Evolutionary conservation across 2,329 filamentous ascomycete genomes (phyloP), one percentile per base, ranked within the genome.

Genomic region (Alternaria arbusti): DNA sequence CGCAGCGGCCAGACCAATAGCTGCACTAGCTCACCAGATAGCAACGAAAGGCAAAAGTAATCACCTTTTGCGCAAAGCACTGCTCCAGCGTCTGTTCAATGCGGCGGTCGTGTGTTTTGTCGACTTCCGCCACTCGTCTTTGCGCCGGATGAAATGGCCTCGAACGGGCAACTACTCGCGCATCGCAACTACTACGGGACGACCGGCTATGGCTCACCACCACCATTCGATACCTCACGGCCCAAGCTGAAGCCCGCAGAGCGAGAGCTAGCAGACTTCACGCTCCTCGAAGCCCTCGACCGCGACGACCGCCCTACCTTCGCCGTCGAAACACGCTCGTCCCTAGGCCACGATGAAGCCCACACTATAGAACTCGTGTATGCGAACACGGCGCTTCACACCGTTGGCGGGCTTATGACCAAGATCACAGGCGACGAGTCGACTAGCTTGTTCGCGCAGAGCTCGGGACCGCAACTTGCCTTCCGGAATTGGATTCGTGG

Each of bases 401-500:
- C 30, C 5, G 54, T 59, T 3, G 61, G 64, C 11, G 68, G 56
- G 9, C 59, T 79, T 20, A 45, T 73, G 44, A 59, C 49, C 6
- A 66, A 64, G 32, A 59, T 78, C 13, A 63, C 59, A 5, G 73
- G 73, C 17, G 54, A 65, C n/a, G 59, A 69, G 8, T 50, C 59
- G 10, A 57, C 50, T 3, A 57, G 52, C 20, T 28, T 72, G 8
- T 74, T 74, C 22, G 58, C 65, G 1, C 61, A 71, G 22, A 64
- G 62, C 32, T 51, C 59, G 0, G 63, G 63, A n/a, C 51, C 66
- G 11, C 70, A 76, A 15, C 51, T 61, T 8, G 70, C 70, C 22
- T 79, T 78, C 63, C 63, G 67, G 20, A 66, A 67, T 15, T 80
- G 77, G 77, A 57, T 75, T 23, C 55, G 68, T 26, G 67, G 67